phyloP scores from a whole-genome alignment of 148 eudicot species.

The Rhododendron henanense region DNA sequence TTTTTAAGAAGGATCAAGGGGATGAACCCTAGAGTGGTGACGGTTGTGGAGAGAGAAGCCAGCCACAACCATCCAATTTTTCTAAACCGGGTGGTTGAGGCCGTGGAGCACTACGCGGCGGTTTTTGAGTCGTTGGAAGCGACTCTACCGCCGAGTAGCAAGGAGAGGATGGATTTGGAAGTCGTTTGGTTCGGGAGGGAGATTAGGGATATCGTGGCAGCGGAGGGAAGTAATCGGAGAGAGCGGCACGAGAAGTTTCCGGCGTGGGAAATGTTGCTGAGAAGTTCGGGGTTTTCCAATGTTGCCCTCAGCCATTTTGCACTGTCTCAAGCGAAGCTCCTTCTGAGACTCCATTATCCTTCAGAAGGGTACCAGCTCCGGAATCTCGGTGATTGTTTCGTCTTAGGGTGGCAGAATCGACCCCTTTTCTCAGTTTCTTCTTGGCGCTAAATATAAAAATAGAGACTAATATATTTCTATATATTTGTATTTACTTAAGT shows the following conservation, averaged over 20 bases:
- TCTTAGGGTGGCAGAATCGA: conserved; percentile 81
- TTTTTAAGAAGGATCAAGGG: conserved; percentile 56
- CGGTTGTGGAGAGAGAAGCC: conserved; percentile 71
- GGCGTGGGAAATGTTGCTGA: conserved; percentile 69
- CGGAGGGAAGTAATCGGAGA: conserved; percentile 44
- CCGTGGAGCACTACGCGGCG: conserved; percentile 61
- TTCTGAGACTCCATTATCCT: conserved; percentile 85
- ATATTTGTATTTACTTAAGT: neutral
- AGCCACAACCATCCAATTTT: conserved; percentile 52
- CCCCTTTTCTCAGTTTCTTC: conserved; percentile 87
- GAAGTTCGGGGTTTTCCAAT: conserved; percentile 54
- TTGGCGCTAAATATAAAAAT: conserved; percentile 44
- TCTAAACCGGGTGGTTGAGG: conserved; percentile 46
- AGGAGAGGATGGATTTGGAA: conserved; percentile 67
- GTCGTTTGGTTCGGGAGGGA: conserved; percentile 73
- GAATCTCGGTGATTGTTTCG: conserved; percentile 46
- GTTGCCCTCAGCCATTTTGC: conserved; percentile 71
- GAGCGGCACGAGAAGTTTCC: conserved; percentile 68
- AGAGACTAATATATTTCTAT: neutral
- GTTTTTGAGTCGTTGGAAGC: conserved; percentile 78
- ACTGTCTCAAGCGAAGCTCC: conserved; percentile 77
- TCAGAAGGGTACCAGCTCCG: conserved; percentile 85
- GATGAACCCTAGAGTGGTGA: conserved; percentile 61
- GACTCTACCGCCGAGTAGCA: conserved; percentile 75
- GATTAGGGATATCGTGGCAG: conserved; percentile 55